phyloP scores from a whole-genome alignment of 2,329 filamentous ascomycete species.

The Bipolaris oryzae region DNA sequence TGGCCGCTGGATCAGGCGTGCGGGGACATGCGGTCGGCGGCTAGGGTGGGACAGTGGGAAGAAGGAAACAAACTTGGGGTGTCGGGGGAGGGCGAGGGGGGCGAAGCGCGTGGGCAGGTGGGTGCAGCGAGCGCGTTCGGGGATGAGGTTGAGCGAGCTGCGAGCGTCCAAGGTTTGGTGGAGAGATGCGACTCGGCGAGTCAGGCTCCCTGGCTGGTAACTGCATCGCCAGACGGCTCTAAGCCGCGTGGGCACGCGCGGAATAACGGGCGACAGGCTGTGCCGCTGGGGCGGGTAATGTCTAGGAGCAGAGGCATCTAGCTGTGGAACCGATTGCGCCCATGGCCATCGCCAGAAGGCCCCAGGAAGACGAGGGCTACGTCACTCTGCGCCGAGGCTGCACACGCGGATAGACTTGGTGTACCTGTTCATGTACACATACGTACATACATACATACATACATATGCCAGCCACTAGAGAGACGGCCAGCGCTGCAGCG shows the following conservation, averaged over 20 bases:
- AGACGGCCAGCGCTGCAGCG: not conserved
- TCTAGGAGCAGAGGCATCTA: not conserved
- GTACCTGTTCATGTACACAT: not conserved
- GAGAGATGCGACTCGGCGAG: constrained; percentile 5
- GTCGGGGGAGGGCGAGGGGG: not conserved
- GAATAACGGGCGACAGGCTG: constrained; percentile 6
- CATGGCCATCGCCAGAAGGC: not conserved
- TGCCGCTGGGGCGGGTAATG: constrained; percentile 10
- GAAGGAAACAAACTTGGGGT: not conserved
- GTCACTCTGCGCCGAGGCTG: constrained; percentile 5
- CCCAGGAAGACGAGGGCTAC: not conserved
- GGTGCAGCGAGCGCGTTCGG: not conserved
- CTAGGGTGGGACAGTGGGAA: not conserved
- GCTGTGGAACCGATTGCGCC: not conserved
- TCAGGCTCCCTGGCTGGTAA: constrained; percentile 8
- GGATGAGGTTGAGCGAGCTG: not conserved
- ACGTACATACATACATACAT: too few species aligned
- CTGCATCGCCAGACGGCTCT: constrained; percentile 11
- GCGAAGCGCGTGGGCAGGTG: not conserved
- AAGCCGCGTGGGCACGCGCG: constrained; percentile 9
- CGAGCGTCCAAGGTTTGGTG: constrained; percentile 1
- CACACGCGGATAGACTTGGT: not conserved
- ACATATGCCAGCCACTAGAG: not conserved
- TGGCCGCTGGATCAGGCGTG: constrained; percentile 36
- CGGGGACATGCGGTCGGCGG: constrained; percentile 24